A percentile compares a stretch with the other conserved stretches of the same genome.
phyloP scores from a whole-genome alignment of 139 green algal genomes.

The Volvox africanus region DNA sequence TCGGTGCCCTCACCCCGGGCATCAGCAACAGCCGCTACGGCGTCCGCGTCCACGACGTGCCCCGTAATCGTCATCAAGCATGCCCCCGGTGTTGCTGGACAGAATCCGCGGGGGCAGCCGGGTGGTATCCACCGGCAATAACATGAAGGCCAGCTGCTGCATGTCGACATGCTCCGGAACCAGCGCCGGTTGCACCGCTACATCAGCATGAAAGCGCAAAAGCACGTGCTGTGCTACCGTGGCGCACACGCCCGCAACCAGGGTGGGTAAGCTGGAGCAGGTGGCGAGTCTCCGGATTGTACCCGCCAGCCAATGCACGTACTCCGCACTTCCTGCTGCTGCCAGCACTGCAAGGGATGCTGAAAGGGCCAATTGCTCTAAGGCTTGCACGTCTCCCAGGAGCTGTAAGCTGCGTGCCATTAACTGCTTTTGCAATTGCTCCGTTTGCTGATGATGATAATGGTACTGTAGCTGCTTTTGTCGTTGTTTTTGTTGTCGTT shows the following conservation, averaged over 20 bases:
- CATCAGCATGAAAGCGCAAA: background rate
- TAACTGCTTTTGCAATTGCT: too few species aligned
- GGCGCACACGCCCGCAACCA: background rate
- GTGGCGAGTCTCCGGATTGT: background rate
- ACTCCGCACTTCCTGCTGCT: background rate
- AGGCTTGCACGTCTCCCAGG: background rate
- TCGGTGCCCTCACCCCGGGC: too few species aligned
- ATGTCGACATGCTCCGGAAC: background rate
- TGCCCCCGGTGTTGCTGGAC: too few species aligned
- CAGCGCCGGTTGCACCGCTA: background rate
- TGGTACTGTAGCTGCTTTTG: too few species aligned
- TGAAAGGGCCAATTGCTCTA: background rate
- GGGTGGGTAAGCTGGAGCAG: background rate
- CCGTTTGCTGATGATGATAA: too few species aligned
- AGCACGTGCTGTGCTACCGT: background rate
- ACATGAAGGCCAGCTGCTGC: background rate
- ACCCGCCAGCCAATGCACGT: background rate
- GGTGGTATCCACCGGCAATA: background rate
- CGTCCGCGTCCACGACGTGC: too few species aligned
- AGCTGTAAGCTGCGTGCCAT: background rate
- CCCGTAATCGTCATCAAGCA: too few species aligned
- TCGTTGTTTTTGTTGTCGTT: too few species aligned
- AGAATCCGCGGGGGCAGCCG: too few species aligned
- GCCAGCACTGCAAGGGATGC: conserved; percentile 10
- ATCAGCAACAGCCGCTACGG: too few species aligned